A percentile compares a stretch with the other conserved stretches of the same genome.
Conservation (phyloP, 1,284 basidiomycete genomes). For the Bondarzewia mesenterica region DNA sequence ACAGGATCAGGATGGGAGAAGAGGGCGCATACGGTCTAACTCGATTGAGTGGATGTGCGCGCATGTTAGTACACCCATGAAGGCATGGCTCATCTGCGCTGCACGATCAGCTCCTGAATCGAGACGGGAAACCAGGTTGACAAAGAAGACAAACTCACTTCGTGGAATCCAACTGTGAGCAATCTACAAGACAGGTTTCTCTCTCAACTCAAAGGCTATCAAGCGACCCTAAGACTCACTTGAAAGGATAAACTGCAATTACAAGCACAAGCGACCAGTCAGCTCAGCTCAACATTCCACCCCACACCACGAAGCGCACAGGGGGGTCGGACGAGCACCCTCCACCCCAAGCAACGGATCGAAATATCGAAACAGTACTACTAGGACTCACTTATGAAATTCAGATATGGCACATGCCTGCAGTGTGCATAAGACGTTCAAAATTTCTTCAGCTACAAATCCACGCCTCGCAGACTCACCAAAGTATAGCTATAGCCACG, state of each 20-base stretch:
- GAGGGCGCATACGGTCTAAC: constrained; percentile 53
- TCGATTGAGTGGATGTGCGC: constrained; percentile 86
- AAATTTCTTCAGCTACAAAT: background rate
- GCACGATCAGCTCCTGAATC: constrained; percentile 7
- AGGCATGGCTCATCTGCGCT: constrained; percentile 77
- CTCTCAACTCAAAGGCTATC: constrained; percentile 3
- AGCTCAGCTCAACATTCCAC: too few relatives aligned
- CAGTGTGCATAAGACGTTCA: background rate
- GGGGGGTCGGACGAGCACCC: too few relatives aligned
- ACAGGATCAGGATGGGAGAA: constrained; percentile 5
- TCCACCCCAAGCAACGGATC: background rate
- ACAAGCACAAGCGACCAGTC: background rate
- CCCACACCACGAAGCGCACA: too few relatives aligned
- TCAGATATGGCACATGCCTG: constrained; percentile 75
- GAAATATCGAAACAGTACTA: too few relatives aligned
- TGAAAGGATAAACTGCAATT: constrained; percentile 86
- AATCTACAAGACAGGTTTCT: constrained; percentile 30
- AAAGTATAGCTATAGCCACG: constrained; percentile 64
- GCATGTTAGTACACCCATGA: constrained; percentile 81
- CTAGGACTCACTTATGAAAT: constrained; percentile 63
- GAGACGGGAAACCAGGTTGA: constrained; percentile 1
- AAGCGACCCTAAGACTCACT: constrained; percentile 40
- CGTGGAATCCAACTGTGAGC: constrained; percentile 86
- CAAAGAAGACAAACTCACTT: constrained; percentile 38
- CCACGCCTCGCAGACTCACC: constrained; percentile 35